These are phyloP conservation scores for Castanea sativa DNA, from an alignment of 306 rosid genomes.

Conservation along the genomic window DNA sequence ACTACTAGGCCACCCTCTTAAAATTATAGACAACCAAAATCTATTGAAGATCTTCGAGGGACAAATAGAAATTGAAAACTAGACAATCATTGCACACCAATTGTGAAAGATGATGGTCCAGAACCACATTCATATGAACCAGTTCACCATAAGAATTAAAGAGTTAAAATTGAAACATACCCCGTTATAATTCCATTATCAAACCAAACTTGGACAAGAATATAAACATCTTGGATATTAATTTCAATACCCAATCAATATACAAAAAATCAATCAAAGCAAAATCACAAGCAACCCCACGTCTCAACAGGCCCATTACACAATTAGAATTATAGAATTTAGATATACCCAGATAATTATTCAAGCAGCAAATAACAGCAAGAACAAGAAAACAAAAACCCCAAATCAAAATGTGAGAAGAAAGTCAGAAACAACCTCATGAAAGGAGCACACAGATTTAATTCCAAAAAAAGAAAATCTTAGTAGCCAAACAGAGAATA, in stretches of 20 bases:
- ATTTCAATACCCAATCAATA: background rate
- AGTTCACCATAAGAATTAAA: background rate
- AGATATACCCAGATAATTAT: background rate
- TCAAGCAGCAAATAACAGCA: background rate
- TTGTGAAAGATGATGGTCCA: background rate
- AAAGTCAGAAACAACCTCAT: constrained; percentile 51
- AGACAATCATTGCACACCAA: background rate
- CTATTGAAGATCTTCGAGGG: background rate
- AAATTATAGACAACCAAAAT: background rate
- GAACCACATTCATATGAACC: background rate
- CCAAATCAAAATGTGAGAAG: constrained; percentile 8
- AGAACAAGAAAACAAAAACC: background rate
- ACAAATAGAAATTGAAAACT: background rate
- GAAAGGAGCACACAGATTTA: constrained; percentile 61
- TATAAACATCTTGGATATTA: background rate
- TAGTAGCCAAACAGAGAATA: too few relatives aligned
- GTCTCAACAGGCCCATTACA: background rate
- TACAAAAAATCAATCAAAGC: background rate
- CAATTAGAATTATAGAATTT: background rate
- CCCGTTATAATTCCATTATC: background rate
- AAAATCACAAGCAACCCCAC: background rate
- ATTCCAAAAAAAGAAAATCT: too few relatives aligned
- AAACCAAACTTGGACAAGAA: background rate
- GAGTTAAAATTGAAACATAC: background rate
- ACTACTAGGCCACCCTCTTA: background rate